Conservation (phyloP, 345 rosid genomes). For the Eucalyptus cloeziana region DNA sequence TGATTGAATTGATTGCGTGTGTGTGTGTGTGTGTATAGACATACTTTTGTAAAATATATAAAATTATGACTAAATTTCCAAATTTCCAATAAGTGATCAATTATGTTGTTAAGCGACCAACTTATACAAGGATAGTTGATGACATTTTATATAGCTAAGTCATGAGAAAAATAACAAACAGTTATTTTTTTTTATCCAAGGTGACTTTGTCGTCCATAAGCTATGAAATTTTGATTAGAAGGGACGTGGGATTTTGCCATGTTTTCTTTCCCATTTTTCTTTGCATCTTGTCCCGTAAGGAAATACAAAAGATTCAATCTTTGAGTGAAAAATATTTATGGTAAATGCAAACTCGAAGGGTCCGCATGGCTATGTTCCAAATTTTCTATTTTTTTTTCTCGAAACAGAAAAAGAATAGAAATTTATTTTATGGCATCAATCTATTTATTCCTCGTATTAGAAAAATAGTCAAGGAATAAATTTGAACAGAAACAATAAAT, state of each 20-base stretch:
- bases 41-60: neutral
- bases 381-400: fast-evolving
- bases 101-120: neutral
- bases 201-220: neutral
- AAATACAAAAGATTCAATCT: no score
- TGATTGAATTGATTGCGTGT: neutral
- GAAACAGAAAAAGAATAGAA: fast-evolving
- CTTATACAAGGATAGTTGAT: neutral
- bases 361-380: fast-evolving
- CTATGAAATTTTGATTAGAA: neutral
- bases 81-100: neutral
- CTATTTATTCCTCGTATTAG: fast-evolving
- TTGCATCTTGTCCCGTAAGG: neutral
- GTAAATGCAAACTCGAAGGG: neutral
- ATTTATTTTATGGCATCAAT: no score
- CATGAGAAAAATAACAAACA: neutral
- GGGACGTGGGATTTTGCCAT: neutral
- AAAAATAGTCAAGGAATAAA: fast-evolving
- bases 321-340: neutral
- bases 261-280: neutral
- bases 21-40: fast-evolving
- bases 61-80: neutral
- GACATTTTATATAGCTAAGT: neutral
- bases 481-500: no score
- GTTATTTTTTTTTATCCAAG: neutral